phyloP scores from a whole-genome alignment of 805 yeast species.

The Candida ulmi region DNA sequence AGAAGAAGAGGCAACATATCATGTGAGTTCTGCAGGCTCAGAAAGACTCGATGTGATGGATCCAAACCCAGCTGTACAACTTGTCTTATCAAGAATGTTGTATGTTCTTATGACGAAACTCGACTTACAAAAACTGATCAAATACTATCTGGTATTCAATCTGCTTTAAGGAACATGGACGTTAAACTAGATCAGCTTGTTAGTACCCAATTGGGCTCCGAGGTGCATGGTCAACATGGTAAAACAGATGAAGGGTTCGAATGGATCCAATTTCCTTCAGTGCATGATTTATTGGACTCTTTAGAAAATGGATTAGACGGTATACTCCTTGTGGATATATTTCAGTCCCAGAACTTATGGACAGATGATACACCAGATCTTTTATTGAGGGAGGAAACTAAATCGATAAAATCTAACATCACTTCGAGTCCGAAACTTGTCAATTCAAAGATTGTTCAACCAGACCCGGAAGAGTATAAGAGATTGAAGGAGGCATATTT shows the following conservation, averaged over 20 bases:
- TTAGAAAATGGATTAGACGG: neutral
- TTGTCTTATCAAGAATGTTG: neutral
- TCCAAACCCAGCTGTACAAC: constrained; percentile 1
- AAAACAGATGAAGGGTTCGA: neutral
- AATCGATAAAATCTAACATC: neutral
- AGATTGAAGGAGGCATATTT: neutral
- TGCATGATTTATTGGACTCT: neutral
- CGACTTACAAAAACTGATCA: constrained; percentile 1
- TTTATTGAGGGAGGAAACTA: neutral
- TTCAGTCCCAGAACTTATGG: neutral
- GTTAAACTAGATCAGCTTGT: neutral
- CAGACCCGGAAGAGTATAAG: neutral
- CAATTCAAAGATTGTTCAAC: no score
- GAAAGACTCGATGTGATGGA: constrained; percentile 2
- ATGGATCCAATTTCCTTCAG: neutral
- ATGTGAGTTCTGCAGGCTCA: constrained; percentile 3
- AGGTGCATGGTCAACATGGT: neutral
- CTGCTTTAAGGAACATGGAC: neutral
- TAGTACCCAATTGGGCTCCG: neutral
- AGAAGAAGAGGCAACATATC: no score
- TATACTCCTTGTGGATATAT: neutral
- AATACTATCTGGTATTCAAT: neutral
- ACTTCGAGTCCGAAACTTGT: neutral
- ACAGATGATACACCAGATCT: neutral
- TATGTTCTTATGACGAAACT: neutral